These are phyloP conservation scores for Pyricularia sp. DNA, from an alignment of 2,329 filamentous ascomycete species.

Conservation along the genomic window DNA sequence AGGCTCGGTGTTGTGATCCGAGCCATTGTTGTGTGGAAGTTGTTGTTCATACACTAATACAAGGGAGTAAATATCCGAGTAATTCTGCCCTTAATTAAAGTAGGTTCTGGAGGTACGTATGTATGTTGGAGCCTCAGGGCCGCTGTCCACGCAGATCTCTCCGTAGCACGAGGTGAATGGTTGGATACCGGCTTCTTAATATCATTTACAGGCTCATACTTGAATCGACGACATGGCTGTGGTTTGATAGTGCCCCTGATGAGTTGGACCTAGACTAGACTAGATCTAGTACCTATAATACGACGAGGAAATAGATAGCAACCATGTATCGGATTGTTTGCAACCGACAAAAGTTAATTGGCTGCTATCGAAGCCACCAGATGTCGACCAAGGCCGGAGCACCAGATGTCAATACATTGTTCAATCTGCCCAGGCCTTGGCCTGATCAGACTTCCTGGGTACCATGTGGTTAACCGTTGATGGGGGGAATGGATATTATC, in stretches of 20 bases:
- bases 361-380: neutral
- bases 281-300: neutral
- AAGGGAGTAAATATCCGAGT: neutral
- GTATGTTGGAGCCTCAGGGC: no score
- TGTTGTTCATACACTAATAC: neutral
- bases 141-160: neutral
- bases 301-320: neutral
- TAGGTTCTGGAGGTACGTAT: no score
- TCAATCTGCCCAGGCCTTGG: neutral
- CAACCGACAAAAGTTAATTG: neutral
- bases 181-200: neutral
- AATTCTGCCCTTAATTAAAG: neutral
- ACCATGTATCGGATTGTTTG: neutral
- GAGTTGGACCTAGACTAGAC: neutral
- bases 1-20: slow-evolving; percentile 5
- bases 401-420: neutral
- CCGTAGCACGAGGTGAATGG: neutral
- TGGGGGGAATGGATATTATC: neutral
- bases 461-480: no score
- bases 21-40: neutral
- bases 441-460: neutral
- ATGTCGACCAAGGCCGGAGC: neutral
- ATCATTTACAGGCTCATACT: neutral
- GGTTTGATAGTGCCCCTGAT: neutral
- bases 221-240: neutral